Base-by-base conservation (phyloP, 2,329 filamentous ascomycete species). In the Cordyceps cicadae region DNA sequence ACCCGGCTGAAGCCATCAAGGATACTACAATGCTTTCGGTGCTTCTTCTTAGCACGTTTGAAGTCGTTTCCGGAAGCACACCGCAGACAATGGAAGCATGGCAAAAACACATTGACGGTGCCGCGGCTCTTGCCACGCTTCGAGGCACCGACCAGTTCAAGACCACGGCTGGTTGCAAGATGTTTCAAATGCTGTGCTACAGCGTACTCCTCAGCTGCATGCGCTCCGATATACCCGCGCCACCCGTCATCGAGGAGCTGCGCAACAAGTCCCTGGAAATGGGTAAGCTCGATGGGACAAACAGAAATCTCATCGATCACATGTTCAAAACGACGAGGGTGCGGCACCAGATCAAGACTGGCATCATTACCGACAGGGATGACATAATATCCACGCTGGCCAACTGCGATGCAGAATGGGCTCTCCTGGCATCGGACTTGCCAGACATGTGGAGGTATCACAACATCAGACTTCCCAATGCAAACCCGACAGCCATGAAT, bases 171-270 rank as follows among this genome's bases (percentile, higher is more conserved):
- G 80, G 81, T 3, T 71, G 75, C 43, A 73, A 77, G 59, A 79
- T 84, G 77, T 83, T 84, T 65, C 72, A 79, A 60, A 81, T 82
- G 76, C 72, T 83, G 34, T 79, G 74, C 37, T 76, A 82, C 59
- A 77, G 75, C 58, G 74, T 81, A 39, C 71, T 82, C 62, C 77
- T 83, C 63, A 79, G 76, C 64, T 82, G 80, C 66, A 74, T 82
- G 29, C 79, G 81, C 63, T 75, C 74, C 55, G 75, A 76, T 39
- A 68, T 77, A 32, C 74, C 78, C 14, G 76, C 83, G 71, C 81
- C 81, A 4, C 66, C 72, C n/a, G 68, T 74, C 39, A 71, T 84
- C 62, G 69, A 77, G 34, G 72, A 79, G 26, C 76, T 83, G 49
- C 75, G 79, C 54, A 67, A 70, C 26, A 73, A 79, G 54, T 74